phyloP scores from a whole-genome alignment of 345 rosid species.

The Eucalyptus sideroxylon region DNA sequence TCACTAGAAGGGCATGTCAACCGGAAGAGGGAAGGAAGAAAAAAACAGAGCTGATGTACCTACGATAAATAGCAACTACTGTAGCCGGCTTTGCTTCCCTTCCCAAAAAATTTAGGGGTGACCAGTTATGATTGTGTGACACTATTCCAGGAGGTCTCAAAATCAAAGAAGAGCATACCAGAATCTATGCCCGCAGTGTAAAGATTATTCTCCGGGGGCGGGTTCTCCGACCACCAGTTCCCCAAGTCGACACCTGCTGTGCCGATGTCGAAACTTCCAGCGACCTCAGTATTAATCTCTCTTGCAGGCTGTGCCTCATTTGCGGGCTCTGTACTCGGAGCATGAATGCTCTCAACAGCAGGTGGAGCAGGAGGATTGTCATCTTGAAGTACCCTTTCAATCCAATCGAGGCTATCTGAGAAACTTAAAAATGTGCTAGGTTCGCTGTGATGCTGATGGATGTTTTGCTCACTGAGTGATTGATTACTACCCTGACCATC shows the following conservation, averaged over 20 bases:
- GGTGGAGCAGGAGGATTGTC: neutral
- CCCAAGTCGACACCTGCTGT: neutral
- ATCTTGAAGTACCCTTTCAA: neutral
- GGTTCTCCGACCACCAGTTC: conserved; percentile 10
- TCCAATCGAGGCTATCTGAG: neutral
- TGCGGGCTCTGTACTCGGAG: neutral
- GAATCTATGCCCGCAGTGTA: conserved; percentile 12
- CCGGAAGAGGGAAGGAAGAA: neutral
- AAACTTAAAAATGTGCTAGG: neutral
- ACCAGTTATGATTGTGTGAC: neutral
- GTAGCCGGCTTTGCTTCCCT: neutral
- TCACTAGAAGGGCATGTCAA: neutral
- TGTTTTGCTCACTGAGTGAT: neutral
- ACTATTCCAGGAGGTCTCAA: conserved; percentile 24
- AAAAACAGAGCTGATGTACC: neutral
- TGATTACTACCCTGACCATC: neutral
- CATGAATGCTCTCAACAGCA: neutral
- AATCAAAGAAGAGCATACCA: conserved; percentile 21
- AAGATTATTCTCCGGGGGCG: neutral
- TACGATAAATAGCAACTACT: neutral
- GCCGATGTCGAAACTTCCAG: neutral
- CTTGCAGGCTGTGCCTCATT: neutral
- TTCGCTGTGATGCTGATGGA: neutral
- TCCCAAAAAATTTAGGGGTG: neutral
- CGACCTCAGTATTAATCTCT: neutral